Evolutionary conservation across 805 yeast species (phyloP).

Genomic region (Starmerella vitae): DNA sequence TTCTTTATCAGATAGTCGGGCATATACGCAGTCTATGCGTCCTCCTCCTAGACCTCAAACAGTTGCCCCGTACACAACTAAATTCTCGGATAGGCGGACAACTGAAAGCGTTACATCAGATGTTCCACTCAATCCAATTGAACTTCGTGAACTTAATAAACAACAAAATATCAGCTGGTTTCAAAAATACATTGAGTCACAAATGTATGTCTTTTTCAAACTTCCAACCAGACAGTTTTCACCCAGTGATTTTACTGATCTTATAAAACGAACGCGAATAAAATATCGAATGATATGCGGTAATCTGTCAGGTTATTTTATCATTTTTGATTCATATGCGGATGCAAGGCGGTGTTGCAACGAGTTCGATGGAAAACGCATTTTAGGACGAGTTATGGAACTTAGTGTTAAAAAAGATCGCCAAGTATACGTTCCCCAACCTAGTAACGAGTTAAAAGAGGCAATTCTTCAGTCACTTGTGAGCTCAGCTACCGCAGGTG

Average conservation of each 20-base stretch:
- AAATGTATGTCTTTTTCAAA: conserved; percentile 7
- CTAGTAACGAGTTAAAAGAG: neutral
- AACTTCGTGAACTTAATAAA: conserved; percentile 1
- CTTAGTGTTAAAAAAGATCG: neutral
- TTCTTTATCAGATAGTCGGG: too few species aligned
- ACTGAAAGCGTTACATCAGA: neutral
- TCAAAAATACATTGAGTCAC: conserved; percentile 3
- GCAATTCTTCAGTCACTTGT: neutral
- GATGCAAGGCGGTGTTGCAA: conserved; percentile 3
- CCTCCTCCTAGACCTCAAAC: too few species aligned
- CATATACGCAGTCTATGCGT: too few species aligned
- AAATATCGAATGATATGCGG: conserved; percentile 1
- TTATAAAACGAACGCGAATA: conserved; percentile 1
- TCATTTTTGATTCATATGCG: conserved; percentile 1
- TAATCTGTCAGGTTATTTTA: conserved; percentile 7
- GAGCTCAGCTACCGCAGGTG: neutral
- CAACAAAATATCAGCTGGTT: conserved; percentile 8
- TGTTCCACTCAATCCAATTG: conserved; percentile 1
- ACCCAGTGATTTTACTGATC: conserved; percentile 1
- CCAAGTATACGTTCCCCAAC: neutral
- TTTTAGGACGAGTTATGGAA: neutral
- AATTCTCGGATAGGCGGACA: neutral
- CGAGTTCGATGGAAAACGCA: neutral
- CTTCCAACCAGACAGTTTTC: neutral
- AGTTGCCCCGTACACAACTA: neutral